phyloP scores from a whole-genome alignment of 352 stramenopile species.

The Phytophthora citrophthora region DNA sequence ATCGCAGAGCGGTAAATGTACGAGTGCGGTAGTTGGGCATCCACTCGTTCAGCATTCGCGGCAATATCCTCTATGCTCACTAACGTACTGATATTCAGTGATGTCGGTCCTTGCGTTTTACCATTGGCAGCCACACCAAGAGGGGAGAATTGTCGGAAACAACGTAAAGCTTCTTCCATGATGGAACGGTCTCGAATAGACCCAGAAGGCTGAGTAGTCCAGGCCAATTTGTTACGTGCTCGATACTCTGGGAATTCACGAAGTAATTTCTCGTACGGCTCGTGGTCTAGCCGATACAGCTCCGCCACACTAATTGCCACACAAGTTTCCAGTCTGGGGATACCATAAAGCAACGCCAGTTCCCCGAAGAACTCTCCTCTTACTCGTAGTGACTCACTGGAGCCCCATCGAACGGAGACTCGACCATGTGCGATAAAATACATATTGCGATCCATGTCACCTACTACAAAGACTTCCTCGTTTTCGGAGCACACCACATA shows the following conservation, averaged over 20 bases:
- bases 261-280: constrained; percentile 64
- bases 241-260: constrained; percentile 77
- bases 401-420: constrained; percentile 62
- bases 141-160: constrained; percentile 2
- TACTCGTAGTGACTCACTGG: constrained; percentile 53
- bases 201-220: constrained; percentile 39
- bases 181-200: constrained; percentile 11
- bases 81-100: constrained; percentile 10
- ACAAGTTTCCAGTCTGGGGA: constrained; percentile 70
- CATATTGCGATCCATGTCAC: constrained; percentile 81
- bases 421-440: constrained; percentile 78
- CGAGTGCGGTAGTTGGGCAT: constrained; percentile 51
- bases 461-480: constrained; percentile 71
- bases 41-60: constrained; percentile 30
- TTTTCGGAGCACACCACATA: constrained; percentile 71
- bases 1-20: constrained; percentile 64
- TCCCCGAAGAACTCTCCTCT: constrained; percentile 71
- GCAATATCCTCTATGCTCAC: constrained; percentile 11
- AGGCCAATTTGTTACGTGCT: constrained; percentile 52
- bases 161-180: constrained; percentile 18
- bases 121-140: too few species aligned
- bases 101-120: too few species aligned
- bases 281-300: constrained; percentile 72
- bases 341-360: constrained; percentile 61
- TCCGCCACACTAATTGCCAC: constrained; percentile 59